Base-by-base conservation (phyloP, 2,329 filamentous ascomycete species). In the Colletotrichum sp. region DNA sequence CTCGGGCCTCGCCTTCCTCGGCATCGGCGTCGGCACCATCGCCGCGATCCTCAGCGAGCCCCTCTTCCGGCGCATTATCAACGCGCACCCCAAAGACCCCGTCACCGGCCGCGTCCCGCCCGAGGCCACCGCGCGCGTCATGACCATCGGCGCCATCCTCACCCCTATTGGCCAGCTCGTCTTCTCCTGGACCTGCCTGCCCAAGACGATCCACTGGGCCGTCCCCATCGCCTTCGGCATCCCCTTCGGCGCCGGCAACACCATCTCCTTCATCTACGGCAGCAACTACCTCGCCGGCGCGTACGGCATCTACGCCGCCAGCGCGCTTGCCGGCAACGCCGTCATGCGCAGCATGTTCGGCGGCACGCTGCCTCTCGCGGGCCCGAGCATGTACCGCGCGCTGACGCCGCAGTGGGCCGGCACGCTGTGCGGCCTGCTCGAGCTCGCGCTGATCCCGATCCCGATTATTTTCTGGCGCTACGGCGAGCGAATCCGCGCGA, bases 181-280 rank as follows among this genome's bases (percentile, higher is more conserved):
- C 83, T 98, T 98, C 81, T 92, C 94, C 0, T 98, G 95, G 95
- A 98, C 96, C 0, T 96, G 93, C 76, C 91, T 95, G 0, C 96
- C 96, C 0, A 86, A 85, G 0, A 90, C 91, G 6, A 95, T 98
- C 36, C 96, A 95, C 82, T 98, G 94, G 93, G 92, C 95, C n/a
- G 88, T 92, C 24, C 94, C 95, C 2, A 93, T 98, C 65, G 86
- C 94, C 0, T 95, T 95, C 2, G 95, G 95, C 1, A 90, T 98
- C 8, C 94, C 93, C 0, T 98, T 97, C 79, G 95, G 95, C 12
- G 88, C 90, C 0, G 95, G 95, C 0, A 97, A 96, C 80, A 93
- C 91, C 10, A 89, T 92, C 4, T 92, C 94, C 48, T 98, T 98
- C 85, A 96, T 98, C 81, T 97, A 98, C 81, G 91, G 93, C 0